Percentiles rank a stretch among this genome's conserved stretches.
Conservation (phyloP, 768 basidiomycete species). For the Trametes elegans region DNA sequence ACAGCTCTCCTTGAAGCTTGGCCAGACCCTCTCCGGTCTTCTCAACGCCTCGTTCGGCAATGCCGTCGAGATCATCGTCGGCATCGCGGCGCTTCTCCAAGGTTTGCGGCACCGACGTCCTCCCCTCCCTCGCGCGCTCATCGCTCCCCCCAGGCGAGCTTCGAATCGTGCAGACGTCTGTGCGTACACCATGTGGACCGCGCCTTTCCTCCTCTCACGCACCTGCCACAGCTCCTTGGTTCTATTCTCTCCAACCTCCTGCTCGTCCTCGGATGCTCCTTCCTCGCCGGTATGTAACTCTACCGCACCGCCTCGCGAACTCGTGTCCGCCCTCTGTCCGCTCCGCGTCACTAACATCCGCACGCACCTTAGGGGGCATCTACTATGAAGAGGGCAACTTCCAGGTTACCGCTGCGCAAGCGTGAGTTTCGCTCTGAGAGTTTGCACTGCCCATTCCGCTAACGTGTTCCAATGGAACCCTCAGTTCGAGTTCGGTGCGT, state of each 20-base stretch:
- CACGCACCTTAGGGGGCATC: conserved; percentile 54
- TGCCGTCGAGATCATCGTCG: conserved; percentile 88
- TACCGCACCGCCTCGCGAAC: background rate
- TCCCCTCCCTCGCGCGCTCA: background rate
- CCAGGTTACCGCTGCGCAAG: conserved; percentile 83
- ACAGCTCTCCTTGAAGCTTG: conserved; percentile 73
- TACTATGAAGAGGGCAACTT: conserved; percentile 68
- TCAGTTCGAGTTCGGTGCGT: conserved; percentile 40
- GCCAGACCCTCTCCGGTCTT: conserved; percentile 83
- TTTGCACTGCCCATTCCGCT: conserved; percentile 7
- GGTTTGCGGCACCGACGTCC: conserved; percentile 36
- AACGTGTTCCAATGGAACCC: conserved; percentile 11
- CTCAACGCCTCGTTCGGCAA: conserved; percentile 85
- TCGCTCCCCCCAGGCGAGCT: conserved; percentile 58
- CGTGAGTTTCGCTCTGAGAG: conserved; percentile 46
- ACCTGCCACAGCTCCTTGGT: conserved; percentile 66
- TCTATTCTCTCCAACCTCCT: conserved; percentile 90
- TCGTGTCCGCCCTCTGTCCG: background rate
- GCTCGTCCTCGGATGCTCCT: conserved; percentile 87
- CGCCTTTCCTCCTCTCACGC: background rate
- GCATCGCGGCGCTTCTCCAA: conserved; percentile 78
- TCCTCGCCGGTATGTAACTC: conserved; percentile 63
- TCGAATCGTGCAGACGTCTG: conserved; percentile 89
- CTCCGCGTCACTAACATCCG: conserved; percentile 2
- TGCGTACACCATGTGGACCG: conserved; percentile 32